phyloP scores from a whole-genome alignment of 106 monocot species.

The Dendrobium catenatum region DNA sequence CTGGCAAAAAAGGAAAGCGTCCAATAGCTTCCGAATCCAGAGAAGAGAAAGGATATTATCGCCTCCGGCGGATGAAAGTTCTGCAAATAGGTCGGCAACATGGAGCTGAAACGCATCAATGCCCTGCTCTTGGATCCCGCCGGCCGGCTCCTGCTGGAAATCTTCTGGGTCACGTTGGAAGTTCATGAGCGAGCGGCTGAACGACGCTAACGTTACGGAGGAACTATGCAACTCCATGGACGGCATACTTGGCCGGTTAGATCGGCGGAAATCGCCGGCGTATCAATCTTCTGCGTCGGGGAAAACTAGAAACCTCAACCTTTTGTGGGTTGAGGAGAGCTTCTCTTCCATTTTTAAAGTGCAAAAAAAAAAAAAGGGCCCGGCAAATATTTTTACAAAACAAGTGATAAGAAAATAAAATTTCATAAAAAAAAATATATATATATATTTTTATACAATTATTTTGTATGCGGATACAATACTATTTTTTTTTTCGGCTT shows the following conservation, averaged over 20 bases:
- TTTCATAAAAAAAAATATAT: too few relatives aligned
- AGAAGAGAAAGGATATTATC: slow-evolving; percentile 44
- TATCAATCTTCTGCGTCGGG: too few relatives aligned
- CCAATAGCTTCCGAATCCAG: slow-evolving; percentile 66
- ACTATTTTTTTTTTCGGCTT: too few relatives aligned
- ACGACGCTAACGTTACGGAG: slow-evolving; percentile 18
- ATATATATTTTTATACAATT: too few relatives aligned
- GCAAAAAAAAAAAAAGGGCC: too few relatives aligned
- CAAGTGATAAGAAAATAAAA: too few relatives aligned
- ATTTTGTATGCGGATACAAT: too few relatives aligned
- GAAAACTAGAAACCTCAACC: too few relatives aligned
- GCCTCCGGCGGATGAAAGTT: slow-evolving; percentile 11
- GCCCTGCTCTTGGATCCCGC: background rate
- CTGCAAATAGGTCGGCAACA: slow-evolving; percentile 27
- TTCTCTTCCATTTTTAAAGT: too few relatives aligned
- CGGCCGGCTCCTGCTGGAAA: background rate
- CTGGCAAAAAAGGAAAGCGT: slow-evolving; percentile 53
- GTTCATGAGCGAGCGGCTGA: slow-evolving; percentile 58
- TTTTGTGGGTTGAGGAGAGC: too few relatives aligned
- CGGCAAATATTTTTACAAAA: too few relatives aligned
- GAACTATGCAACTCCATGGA: slow-evolving; percentile 50
- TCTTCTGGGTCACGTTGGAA: slow-evolving; percentile 40
- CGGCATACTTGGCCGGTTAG: slow-evolving; percentile 30
- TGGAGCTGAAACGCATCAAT: slow-evolving; percentile 47
- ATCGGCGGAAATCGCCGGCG: too few relatives aligned